Conservation (phyloP, 805 yeast species). For the Tetrapisispora arboricola region DNA sequence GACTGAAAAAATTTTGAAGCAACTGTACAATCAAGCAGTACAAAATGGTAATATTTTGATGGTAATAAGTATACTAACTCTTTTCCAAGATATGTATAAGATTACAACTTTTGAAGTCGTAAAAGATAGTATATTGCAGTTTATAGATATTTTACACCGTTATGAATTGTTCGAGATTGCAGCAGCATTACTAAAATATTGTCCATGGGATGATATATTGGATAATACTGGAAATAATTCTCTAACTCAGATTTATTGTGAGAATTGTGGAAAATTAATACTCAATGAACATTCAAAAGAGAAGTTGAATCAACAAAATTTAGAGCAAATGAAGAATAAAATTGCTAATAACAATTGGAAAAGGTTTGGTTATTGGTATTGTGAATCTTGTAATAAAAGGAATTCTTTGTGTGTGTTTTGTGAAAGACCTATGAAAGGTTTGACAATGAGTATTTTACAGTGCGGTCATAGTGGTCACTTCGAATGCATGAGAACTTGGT, state of each 20-base stretch:
- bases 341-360: constrained; percentile 26
- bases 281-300: constrained; percentile 47
- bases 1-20: constrained; percentile 19
- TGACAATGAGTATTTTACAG: constrained; percentile 45
- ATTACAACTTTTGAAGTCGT: constrained; percentile 20
- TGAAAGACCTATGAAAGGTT: constrained; percentile 64
- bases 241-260: constrained; percentile 48
- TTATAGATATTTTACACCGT: constrained; percentile 22
- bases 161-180: constrained; percentile 29
- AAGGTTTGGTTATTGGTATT: constrained; percentile 71
- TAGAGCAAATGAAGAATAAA: constrained; percentile 11
- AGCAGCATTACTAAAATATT: constrained; percentile 25
- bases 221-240: constrained; percentile 25
- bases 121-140: constrained; percentile 24
- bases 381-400: constrained; percentile 54
- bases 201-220: constrained; percentile 26
- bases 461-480: constrained; percentile 90
- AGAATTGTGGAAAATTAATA: constrained; percentile 47
- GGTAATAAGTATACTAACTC: constrained; percentile 19
- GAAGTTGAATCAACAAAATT: constrained; percentile 16
- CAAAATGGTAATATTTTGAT: constrained; percentile 25
- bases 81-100: constrained; percentile 25
- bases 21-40: constrained; percentile 24
- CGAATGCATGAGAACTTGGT: constrained; percentile 73
- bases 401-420: constrained; percentile 72